phyloP scores from a whole-genome alignment of 345 rosid species.

The Brassica carinata region DNA sequence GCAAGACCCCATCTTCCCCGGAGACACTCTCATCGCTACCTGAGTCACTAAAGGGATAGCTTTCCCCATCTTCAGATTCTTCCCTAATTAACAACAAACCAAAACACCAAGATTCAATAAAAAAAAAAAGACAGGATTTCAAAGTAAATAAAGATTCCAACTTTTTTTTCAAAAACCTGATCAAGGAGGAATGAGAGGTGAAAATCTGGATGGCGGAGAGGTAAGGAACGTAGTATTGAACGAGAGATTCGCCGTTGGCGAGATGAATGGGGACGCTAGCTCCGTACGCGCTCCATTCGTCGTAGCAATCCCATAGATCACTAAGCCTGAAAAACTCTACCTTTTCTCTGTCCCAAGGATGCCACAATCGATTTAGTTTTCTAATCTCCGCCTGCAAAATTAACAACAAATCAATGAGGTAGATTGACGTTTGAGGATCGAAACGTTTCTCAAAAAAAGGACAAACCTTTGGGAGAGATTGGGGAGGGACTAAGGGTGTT shows the following conservation, averaged over 20 bases:
- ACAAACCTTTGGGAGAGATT: constrained; percentile 77
- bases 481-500: constrained; percentile 73
- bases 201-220: neutral
- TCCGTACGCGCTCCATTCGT: neutral
- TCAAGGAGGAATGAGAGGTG: neutral
- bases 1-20: constrained; percentile 69
- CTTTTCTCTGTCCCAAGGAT: neutral
- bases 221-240: neutral
- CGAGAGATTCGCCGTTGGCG: neutral
- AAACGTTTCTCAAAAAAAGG: neutral
- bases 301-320: neutral
- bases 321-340: neutral
- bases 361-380: neutral
- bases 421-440: neutral
- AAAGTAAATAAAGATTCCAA: neutral
- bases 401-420: neutral
- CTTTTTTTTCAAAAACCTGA: neutral
- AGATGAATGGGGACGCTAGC: neutral
- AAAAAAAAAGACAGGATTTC: too few species aligned
- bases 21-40: constrained; percentile 88
- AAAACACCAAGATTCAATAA: too few species aligned
- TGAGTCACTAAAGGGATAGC: constrained; percentile 80
- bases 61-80: constrained; percentile 74
- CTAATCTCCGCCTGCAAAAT: neutral
- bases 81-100: constrained; percentile 54